Percentiles rank a stretch among this genome's conserved stretches.
Conservation (phyloP, 2,329 filamentous ascomycete genomes). For the Acarospora socialis region DNA sequence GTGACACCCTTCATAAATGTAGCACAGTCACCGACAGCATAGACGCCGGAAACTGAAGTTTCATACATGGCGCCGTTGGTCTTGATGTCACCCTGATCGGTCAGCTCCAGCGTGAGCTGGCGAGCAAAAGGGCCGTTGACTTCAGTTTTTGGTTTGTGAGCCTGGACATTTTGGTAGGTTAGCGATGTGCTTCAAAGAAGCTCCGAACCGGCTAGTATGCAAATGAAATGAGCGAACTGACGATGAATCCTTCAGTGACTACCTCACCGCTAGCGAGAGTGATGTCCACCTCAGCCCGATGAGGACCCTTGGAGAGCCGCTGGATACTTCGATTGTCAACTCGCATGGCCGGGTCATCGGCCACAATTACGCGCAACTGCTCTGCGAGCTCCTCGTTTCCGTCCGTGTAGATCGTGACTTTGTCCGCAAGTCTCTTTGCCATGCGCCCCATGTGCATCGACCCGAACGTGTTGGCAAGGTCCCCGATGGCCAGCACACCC, state of each 20-base stretch:
- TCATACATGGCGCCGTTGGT: conserved; percentile 31
- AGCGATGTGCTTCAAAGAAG: too few species aligned
- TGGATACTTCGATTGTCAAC: conserved; percentile 24
- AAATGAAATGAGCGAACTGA: too few species aligned
- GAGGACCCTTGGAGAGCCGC: conserved; percentile 18
- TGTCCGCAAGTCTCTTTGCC: conserved; percentile 29
- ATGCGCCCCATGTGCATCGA: conserved; percentile 30
- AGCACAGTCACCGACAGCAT: conserved; percentile 36
- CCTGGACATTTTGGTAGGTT: conserved; percentile 5
- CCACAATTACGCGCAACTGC: conserved; percentile 18
- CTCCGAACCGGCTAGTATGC: too few species aligned
- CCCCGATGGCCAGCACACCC: conserved; percentile 33
- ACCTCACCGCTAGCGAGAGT: too few species aligned
- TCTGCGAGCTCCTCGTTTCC: conserved; percentile 24
- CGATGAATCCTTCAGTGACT: too few species aligned
- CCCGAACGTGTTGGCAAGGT: conserved; percentile 17
- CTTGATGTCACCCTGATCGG: conserved; percentile 30
- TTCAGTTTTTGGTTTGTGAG: conserved; percentile 25
- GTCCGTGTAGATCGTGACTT: conserved; percentile 40
- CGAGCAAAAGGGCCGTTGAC: conserved; percentile 29
- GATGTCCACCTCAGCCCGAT: conserved; percentile 20
- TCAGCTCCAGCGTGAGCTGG: conserved; percentile 32
- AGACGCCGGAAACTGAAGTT: conserved; percentile 38
- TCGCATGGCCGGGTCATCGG: conserved; percentile 22
- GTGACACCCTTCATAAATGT: conserved; percentile 1